Percentiles rank a stretch among this genome's conserved stretches.
Evolutionary conservation across 73 alveolate species (phyloP).

Genomic region (Blepharisma japonicum): DNA sequence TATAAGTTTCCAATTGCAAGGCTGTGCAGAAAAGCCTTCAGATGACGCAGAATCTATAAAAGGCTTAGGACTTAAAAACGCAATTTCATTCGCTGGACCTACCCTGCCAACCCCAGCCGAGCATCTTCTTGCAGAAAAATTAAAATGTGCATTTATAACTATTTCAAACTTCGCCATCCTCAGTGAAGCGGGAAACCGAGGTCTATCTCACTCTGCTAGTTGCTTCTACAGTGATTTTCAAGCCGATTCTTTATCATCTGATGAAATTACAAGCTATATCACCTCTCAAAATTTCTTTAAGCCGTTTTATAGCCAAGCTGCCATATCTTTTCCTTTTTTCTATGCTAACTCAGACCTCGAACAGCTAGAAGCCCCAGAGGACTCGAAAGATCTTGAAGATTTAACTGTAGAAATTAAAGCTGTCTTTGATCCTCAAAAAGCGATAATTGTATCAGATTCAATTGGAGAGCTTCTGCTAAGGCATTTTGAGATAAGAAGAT

Average conservation of each 20-base stretch:
- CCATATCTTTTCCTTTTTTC: neutral
- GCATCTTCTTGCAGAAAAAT: neutral
- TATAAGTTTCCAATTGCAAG: constrained; percentile 11
- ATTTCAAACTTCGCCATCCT: constrained; percentile 12
- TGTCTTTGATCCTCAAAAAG: neutral
- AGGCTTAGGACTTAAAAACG: neutral
- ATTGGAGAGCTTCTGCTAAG: neutral
- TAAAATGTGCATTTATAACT: neutral
- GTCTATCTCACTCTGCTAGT: neutral
- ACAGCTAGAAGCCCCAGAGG: neutral
- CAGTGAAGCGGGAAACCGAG: neutral
- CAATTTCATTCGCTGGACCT: constrained; percentile 10
- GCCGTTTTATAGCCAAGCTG: neutral
- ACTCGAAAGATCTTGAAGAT: constrained; percentile 9
- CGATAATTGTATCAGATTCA: neutral
- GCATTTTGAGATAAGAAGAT: neutral
- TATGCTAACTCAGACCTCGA: neutral
- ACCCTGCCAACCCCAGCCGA: neutral
- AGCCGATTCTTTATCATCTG: no score
- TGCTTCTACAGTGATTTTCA: neutral
- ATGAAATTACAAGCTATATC: no score
- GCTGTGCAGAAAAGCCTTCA: constrained; percentile 7
- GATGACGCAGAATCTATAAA: neutral
- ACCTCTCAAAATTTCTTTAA: no score
- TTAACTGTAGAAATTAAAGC: neutral